Evolutionary conservation across 1,139 yeast species (phyloP), one percentile per base, ranked within the genome.

Genomic region (Magnusiomyces paraingens): DNA sequence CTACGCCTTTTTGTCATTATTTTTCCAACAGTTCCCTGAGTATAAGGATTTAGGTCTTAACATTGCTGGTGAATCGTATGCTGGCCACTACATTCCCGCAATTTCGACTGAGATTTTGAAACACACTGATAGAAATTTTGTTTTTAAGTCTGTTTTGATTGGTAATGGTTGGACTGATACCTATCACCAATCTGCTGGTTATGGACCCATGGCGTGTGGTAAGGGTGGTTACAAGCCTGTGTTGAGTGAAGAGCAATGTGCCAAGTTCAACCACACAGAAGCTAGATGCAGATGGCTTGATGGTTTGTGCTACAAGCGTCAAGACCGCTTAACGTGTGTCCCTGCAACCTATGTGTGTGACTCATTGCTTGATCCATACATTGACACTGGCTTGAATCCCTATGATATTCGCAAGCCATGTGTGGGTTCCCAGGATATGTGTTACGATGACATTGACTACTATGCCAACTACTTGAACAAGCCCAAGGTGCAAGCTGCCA

Each of bases 31-130:
- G 69, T 93, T 90, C 81, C 95, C 97, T 47, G 82, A 91, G 72
- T 89, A 86, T 73, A 71, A 78, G 50, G 71, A 79, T 41, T 76
- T 80, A 57, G 82, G 80, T 53, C 90, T 93, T 84, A 98, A 91
- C 72, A 90, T 93, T 72, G 95, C 98, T 49, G 99, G 98, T 64
- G 98, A 93, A 73, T 88, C 96, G n/a, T 93, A 93, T 68, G 99
- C 96, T 54, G 99, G 99, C 59, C 98, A 93, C 71, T 93, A 93
- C 72, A 90, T 93, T 62, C 99, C 98, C 36, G 52, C 47, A 3
- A 50, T 53, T 45, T 49, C 56, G 3, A 44, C 56, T 29, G 56
- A 53, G 32, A 53, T 53, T 32, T 29, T 53, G 36, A 44, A 36
- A 11, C 56, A 53, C 52, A 40, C 44, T 2, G 89, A 86, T 64